Conservation (phyloP, 495 filamentous ascomycete genomes). For the Podospora australis region DNA sequence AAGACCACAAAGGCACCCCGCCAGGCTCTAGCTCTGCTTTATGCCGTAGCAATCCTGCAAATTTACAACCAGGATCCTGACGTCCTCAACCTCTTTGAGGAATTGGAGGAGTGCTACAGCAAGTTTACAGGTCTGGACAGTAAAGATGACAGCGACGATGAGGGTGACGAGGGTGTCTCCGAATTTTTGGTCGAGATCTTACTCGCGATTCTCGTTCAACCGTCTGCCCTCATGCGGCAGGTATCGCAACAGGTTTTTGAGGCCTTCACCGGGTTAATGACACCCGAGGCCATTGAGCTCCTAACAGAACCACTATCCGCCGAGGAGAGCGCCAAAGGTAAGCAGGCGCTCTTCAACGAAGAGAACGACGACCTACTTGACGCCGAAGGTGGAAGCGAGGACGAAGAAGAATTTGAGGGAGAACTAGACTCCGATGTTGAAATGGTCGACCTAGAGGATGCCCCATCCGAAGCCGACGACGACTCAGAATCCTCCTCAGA, state of each 20-base stretch:
- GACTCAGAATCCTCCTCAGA: conserved; percentile 28
- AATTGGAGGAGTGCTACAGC: conserved; percentile 47
- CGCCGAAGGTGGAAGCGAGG: conserved; percentile 33
- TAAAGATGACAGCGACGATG: conserved; percentile 25
- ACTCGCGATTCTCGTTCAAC: conserved; percentile 79
- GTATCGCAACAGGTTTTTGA: conserved; percentile 82
- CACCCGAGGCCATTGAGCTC: conserved; percentile 63
- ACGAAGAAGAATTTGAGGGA: conserved; percentile 23
- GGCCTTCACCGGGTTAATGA: conserved; percentile 65
- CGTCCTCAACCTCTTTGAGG: conserved; percentile 44
- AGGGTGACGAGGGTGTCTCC: conserved; percentile 50
- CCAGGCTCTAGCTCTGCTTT: conserved; percentile 69
- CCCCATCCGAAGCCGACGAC: conserved; percentile 33
- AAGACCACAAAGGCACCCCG: conserved; percentile 30
- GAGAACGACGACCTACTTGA: conserved; percentile 53
- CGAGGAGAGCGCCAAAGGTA: conserved; percentile 74
- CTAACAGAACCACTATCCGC: conserved; percentile 67
- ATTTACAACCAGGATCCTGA: conserved; percentile 86
- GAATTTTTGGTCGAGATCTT: conserved; percentile 81
- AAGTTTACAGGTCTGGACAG: conserved; percentile 35
- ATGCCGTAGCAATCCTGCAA: conserved; percentile 79
- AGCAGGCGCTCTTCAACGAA: conserved; percentile 75
- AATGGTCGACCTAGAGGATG: conserved; percentile 35
- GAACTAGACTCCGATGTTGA: conserved; percentile 41
- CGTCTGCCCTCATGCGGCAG: conserved; percentile 75